Evolutionary conservation across 306 rosid species (phyloP).

Genomic region (Rubus idaeus): DNA sequence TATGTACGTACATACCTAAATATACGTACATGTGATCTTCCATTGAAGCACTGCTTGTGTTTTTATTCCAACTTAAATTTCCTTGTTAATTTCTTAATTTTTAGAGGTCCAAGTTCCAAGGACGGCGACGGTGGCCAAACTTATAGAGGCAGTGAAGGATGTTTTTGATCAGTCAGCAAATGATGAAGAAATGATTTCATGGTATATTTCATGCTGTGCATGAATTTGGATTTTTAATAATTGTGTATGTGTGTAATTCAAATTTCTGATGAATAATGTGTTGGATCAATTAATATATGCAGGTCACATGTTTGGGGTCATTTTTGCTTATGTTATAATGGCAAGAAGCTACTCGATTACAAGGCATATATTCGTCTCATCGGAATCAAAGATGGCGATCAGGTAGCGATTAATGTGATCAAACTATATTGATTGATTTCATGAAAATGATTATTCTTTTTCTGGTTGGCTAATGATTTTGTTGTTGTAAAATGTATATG

Average conservation of each 20-base stretch:
- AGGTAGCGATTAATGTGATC: constrained; percentile 27
- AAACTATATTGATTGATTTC: background rate
- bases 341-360: constrained; percentile 39
- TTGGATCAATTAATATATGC: background rate
- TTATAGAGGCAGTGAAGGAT: constrained; percentile 48
- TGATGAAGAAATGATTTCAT: constrained; percentile 37
- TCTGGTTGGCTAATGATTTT: background rate
- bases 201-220: constrained; percentile 20
- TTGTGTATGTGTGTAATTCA: background rate
- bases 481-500: background rate
- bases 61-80: background rate
- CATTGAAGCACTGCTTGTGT: background rate
- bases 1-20: background rate
- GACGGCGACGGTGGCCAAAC: constrained; percentile 43
- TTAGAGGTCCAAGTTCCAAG: constrained; percentile 38
- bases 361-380: constrained; percentile 31
- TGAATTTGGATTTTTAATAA: background rate
- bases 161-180: constrained; percentile 34
- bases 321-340: constrained; percentile 47
- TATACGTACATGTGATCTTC: background rate
- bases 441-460: background rate
- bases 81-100: background rate
- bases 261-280: background rate
- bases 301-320: constrained; percentile 60
- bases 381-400: constrained; percentile 51